Evolutionary conservation across 1,139 yeast species (phyloP), one percentile per base, ranked within the genome.

Genomic region (Saccharomyces hybrid): DNA sequence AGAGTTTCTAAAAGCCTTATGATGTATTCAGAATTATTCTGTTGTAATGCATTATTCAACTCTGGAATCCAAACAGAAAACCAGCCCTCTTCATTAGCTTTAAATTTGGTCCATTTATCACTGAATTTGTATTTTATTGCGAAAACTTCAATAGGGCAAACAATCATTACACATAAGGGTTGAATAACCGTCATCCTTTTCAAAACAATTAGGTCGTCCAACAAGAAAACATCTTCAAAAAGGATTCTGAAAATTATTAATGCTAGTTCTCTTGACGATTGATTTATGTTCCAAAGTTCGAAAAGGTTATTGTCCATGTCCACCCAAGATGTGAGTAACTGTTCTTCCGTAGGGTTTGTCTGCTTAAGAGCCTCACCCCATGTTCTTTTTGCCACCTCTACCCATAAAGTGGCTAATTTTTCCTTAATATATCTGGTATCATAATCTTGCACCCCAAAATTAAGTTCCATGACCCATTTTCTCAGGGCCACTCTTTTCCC

Each of bases 341-440:
- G 83, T 52, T 77, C 75, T 27, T 75, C 75, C 51, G 64, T 55
- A 50, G 72, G 64, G 8, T 64, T 60, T n/a, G 65, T 66, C 26
- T 68, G 72, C 54, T 70, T 70, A 26, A 74, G 59, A 46, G 71
- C 79, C 50, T 78, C 75, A 8, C 98, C 98, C 99, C 99, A 95
- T 44, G 83, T 79, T 54, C 96, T 78, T 67, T 95, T 93, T n/a
- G 97, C 96, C 11, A 93, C 77, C 46, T 90, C 86, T 0, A 88
- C 97, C 97, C 98, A 91, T 26, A 93, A 73, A 60, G 82, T 84
- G 3, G 98, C 96, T 51, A 91, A 69, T 70, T 95, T 95, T 66
- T 91, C 98, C 65, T 86, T 88, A 55, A 95, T 77, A 62, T 85
- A 95, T 70, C 90, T 93, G 9, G 98, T 97, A 68, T 93, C 97